phyloP scores from a whole-genome alignment of 139 green algal species.

The Eudorina sp. region DNA sequence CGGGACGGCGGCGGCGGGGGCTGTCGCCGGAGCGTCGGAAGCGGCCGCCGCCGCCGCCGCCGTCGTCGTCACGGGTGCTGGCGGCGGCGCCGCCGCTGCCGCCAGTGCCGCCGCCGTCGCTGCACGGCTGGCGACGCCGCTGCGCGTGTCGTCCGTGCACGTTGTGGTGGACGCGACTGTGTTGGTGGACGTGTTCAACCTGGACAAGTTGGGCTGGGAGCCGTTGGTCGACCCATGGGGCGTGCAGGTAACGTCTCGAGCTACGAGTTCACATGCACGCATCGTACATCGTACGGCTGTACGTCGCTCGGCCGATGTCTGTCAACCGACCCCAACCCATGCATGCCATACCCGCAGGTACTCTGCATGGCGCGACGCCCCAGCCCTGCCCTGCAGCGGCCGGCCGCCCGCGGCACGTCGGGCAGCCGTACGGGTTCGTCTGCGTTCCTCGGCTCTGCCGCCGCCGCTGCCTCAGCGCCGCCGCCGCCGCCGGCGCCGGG shows the following conservation, averaged over 20 bases:
- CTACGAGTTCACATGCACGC: too few species aligned
- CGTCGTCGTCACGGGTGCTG: background rate
- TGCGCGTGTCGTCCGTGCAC: slow-evolving; percentile 60
- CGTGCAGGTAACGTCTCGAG: slow-evolving; percentile 70
- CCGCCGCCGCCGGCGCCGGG: background rate
- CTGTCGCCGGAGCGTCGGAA: too few species aligned
- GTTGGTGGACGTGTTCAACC: slow-evolving; percentile 72
- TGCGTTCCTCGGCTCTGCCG: too few species aligned
- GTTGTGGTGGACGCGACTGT: slow-evolving; percentile 43
- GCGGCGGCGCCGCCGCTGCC: slow-evolving; percentile 32
- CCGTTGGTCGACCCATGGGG: slow-evolving; percentile 82
- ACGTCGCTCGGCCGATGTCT: too few species aligned
- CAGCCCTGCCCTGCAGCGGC: background rate
- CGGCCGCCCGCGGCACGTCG: background rate
- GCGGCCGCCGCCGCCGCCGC: background rate
- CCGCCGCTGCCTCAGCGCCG: background rate
- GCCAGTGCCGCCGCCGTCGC: background rate
- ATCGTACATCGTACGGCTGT: too few species aligned
- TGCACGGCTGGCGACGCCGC: background rate
- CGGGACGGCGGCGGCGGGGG: too few species aligned
- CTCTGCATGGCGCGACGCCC: background rate
- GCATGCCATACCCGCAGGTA: slow-evolving; percentile 6
- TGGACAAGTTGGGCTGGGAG: slow-evolving; percentile 80
- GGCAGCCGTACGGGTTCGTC: background rate
- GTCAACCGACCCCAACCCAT: too few species aligned